Base-by-base conservation (phyloP, 208 protist genomes). In the Lotmaria passim region DNA sequence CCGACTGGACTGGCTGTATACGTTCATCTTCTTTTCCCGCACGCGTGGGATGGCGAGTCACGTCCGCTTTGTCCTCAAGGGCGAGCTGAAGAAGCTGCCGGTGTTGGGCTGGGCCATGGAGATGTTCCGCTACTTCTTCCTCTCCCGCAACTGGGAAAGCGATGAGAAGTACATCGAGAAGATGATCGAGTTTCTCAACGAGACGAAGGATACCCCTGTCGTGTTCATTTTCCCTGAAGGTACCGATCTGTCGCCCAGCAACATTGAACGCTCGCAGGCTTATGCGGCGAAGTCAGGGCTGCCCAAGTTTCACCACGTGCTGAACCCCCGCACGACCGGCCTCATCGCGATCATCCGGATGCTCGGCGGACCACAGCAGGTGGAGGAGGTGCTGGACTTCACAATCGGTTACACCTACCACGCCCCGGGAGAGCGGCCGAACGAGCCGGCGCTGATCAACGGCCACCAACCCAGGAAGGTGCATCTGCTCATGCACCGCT, bases 171-270 rank as follows among this genome's bases (percentile, higher is more conserved):
- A 86, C 64, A 68, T 97, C 34, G 53, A 53, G 31, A 31, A 59
- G 5, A 86, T 96, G 85, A 59, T 93, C 31, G 33, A 64, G n/a
- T 84, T 85, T 60, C 78, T 84, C 51, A 64, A 79, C 34, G 47
- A 64, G 28, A 66, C 69, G 51, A 58, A 65, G 52, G 84, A 85
- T 28, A 65, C 79, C 0, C 55, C 71, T 30, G 79, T 73, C 1
- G 76, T 95, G 34, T 50, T 95, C 43, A 81, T 97, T 38, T 97
- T 93, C 70, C 93, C 93, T 0, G 90, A 97, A 51, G 93, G 93
- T 39, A 95, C 93, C 3, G 90, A 97, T 69, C 65, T 97, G 34
- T 93, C 88, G 39, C 59, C 65, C 43, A 86, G 72, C 39, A 93
- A 86, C 72, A 51, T 95, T 17, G 78, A 65, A 48, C 86, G 81